Conservation (phyloP, 192 early-diverging fungal species). For the Entomortierella lignicola region DNA sequence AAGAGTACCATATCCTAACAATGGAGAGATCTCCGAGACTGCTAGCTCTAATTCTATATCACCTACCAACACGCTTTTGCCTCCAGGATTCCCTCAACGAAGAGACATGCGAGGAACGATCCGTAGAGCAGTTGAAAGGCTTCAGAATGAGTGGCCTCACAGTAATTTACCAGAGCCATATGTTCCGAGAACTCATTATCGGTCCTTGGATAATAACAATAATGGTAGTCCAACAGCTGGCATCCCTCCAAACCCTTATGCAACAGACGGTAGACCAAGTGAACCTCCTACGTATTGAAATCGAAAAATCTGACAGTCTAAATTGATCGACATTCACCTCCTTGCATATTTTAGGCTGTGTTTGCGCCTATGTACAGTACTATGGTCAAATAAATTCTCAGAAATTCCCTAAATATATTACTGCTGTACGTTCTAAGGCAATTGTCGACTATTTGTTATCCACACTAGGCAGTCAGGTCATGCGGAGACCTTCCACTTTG, state of each 20-base stretch:
- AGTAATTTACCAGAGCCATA: slow-evolving; percentile 6
- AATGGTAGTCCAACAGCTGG: not conserved
- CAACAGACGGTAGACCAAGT: not conserved
- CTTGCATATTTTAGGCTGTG: no score
- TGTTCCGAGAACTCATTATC: slow-evolving; percentile 35
- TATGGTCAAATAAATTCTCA: no score
- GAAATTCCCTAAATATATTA: no score
- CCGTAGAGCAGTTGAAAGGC: slow-evolving; percentile 37
- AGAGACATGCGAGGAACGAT: slow-evolving; percentile 44
- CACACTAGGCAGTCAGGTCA: no score
- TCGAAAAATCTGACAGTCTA: no score
- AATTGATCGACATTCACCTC: no score
- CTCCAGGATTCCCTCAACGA: slow-evolving; percentile 16
- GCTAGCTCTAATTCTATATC: not conserved
- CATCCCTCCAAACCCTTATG: not conserved
- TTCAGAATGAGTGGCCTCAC: slow-evolving; percentile 51
- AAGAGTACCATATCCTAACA: no score
- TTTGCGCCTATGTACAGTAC: no score
- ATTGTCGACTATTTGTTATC: no score
- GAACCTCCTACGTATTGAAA: not conserved
- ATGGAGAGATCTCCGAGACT: no score
- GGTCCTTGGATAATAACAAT: not conserved
- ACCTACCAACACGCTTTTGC: not conserved
- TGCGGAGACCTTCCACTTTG: no score
- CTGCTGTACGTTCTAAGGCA: no score